Percentiles rank a stretch among this genome's conserved stretches.
phyloP scores from a whole-genome alignment of 495 filamentous ascomycete genomes.

The Aspergillus cavernicola region DNA sequence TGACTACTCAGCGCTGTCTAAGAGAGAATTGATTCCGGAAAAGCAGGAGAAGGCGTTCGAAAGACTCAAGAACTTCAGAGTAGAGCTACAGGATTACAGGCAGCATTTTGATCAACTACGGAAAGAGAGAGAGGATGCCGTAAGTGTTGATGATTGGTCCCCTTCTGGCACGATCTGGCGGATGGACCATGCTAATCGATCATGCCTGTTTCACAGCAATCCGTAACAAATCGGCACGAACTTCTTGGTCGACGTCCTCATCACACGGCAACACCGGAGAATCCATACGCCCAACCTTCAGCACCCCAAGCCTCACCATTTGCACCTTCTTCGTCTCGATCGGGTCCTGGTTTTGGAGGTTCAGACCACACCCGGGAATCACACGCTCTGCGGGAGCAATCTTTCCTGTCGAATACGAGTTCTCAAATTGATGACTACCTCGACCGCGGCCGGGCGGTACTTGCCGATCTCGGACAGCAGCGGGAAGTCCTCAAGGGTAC shows the following conservation, averaged over 20 bases:
- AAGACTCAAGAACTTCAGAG: slow-evolving; percentile 78
- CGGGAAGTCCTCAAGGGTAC: slow-evolving; percentile 92
- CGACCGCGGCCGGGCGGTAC: slow-evolving; percentile 81
- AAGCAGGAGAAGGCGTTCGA: slow-evolving; percentile 91
- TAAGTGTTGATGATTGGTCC: slow-evolving; percentile 28
- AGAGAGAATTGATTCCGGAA: slow-evolving; percentile 77
- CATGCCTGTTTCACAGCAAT: slow-evolving; percentile 40
- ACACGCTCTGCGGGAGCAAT: slow-evolving; percentile 86
- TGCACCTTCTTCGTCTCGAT: slow-evolving; percentile 34
- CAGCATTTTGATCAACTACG: slow-evolving; percentile 73
- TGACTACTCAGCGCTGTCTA: slow-evolving; percentile 82
- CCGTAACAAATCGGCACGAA: slow-evolving; percentile 72
- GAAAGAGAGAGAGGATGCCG: slow-evolving; percentile 66
- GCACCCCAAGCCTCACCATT: slow-evolving; percentile 41
- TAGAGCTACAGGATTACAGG: slow-evolving; percentile 75
- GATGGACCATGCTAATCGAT: background rate
- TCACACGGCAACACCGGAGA: slow-evolving; percentile 83
- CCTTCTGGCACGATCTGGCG: background rate
- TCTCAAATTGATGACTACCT: slow-evolving; percentile 88
- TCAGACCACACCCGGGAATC: slow-evolving; percentile 65
- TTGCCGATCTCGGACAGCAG: slow-evolving; percentile 86
- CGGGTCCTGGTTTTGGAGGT: slow-evolving; percentile 51
- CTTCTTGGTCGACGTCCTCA: slow-evolving; percentile 89
- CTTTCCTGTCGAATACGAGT: slow-evolving; percentile 76
- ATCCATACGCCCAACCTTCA: slow-evolving; percentile 75